phyloP scores from a whole-genome alignment of 2,329 filamentous ascomycete genomes.

The Didymella segeticola region DNA sequence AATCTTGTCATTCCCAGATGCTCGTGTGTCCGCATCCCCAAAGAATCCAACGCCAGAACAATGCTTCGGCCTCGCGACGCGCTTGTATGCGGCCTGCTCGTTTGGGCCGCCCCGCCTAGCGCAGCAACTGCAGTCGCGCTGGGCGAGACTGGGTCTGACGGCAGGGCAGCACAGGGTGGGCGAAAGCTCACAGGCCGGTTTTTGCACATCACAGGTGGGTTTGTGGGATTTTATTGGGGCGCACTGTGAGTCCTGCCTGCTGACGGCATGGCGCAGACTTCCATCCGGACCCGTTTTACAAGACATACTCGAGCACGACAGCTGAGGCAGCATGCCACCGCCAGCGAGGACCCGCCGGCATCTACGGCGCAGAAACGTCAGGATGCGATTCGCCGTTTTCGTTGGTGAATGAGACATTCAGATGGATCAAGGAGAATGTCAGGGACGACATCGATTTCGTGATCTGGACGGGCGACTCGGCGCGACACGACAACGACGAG shows the following conservation, averaged over 20 bases:
- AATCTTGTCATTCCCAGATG: constrained; percentile 21
- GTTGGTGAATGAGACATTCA: constrained; percentile 86
- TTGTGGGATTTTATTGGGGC: constrained; percentile 3
- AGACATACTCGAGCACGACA: constrained; percentile 74
- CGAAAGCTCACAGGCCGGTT: constrained; percentile 68
- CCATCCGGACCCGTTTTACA: constrained; percentile 90
- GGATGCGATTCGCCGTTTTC: constrained; percentile 86
- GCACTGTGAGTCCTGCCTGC: neutral
- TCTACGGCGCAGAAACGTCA: constrained; percentile 83
- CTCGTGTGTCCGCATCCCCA: constrained; percentile 5
- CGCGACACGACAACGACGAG: constrained; percentile 88
- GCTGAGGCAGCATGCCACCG: constrained; percentile 78
- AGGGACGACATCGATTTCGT: constrained; percentile 86
- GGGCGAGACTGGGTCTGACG: constrained; percentile 17
- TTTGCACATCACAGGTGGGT: constrained; percentile 83
- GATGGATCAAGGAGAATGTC: constrained; percentile 82
- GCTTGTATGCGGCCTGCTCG: constrained; percentile 37
- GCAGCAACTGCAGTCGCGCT: constrained; percentile 17
- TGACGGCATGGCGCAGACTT: constrained; percentile 68
- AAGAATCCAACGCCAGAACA: constrained; percentile 5
- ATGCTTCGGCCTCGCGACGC: constrained; percentile 35
- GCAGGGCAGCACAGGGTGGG: constrained; percentile 20
- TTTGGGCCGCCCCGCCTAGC: constrained; percentile 40
- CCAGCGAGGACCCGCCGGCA: constrained; percentile 76
- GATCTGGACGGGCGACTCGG: constrained; percentile 90